Evolutionary conservation across 768 basidiomycete species (phyloP).

Genomic region (Lepiota brunneoincarnata): DNA sequence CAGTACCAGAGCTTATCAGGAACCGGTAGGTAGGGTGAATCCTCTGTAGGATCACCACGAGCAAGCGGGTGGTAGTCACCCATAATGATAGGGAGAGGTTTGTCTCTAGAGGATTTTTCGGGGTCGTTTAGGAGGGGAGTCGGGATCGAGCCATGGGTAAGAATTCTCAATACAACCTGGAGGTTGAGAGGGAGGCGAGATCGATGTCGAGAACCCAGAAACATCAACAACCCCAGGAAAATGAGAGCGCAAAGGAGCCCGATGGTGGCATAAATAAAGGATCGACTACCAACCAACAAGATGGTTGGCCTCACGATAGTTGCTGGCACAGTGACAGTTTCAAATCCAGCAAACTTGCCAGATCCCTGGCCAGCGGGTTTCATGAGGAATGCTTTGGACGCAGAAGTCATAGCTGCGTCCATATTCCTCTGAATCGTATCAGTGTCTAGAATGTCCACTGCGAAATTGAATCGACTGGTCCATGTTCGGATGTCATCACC

Average conservation of each 20-base stretch:
- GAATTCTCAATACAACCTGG: neutral
- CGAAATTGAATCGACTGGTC: neutral
- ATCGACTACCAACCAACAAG: neutral
- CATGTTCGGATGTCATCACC: neutral
- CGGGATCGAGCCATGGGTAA: neutral
- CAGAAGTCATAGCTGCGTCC: neutral
- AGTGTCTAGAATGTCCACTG: neutral
- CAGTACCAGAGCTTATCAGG: conserved; percentile 3
- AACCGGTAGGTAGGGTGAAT: neutral
- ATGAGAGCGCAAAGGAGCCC: neutral
- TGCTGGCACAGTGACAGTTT: neutral
- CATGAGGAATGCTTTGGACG: conserved; percentile 4
- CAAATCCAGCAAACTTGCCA: neutral
- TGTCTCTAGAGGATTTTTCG: neutral
- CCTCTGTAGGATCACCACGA: neutral
- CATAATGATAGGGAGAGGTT: conserved; percentile 2
- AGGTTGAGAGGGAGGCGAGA: conserved; percentile 1
- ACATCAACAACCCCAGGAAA: neutral
- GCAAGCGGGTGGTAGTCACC: neutral
- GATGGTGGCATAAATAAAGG: conserved; percentile 1
- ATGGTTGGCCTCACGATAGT: neutral
- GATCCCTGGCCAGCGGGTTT: neutral
- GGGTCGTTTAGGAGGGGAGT: neutral
- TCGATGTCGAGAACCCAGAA: neutral
- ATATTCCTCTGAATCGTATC: neutral